phyloP scores from a whole-genome alignment of 768 basidiomycete species.

The Naganishia friedmannii region DNA sequence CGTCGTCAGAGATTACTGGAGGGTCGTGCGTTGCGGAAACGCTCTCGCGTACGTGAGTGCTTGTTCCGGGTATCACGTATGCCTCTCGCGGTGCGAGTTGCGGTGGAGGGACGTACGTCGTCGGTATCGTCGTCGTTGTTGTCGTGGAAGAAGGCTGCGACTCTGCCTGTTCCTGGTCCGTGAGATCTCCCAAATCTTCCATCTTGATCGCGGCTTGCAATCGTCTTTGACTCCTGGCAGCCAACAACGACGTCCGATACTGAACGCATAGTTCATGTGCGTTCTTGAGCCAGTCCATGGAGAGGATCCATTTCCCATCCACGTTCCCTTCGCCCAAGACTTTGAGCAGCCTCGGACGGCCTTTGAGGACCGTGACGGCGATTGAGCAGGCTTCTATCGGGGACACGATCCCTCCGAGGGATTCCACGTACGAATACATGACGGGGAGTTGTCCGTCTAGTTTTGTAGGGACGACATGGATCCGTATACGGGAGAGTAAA shows the following conservation, averaged over 20 bases:
- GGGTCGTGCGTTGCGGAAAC: neutral
- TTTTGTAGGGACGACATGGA: slow-evolving; percentile 47
- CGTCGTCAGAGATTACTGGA: slow-evolving; percentile 10
- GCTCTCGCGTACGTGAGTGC: neutral
- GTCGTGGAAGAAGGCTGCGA: neutral
- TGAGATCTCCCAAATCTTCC: slow-evolving; percentile 11
- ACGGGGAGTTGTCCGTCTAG: slow-evolving; percentile 38
- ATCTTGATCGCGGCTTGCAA: slow-evolving; percentile 12
- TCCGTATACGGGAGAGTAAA: slow-evolving; percentile 42
- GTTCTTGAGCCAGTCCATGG: slow-evolving; percentile 38
- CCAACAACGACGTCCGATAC: slow-evolving; percentile 22
- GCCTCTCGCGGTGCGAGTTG: slow-evolving; percentile 6
- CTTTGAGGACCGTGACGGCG: slow-evolving; percentile 42
- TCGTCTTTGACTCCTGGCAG: neutral
- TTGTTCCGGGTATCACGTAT: slow-evolving; percentile 14
- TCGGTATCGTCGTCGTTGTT: neutral
- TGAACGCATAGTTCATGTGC: slow-evolving; percentile 36
- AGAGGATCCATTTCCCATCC: slow-evolving; percentile 36
- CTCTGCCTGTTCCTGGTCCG: neutral
- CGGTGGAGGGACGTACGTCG: slow-evolving; percentile 14
- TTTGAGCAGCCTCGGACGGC: slow-evolving; percentile 39
- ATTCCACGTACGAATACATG: slow-evolving; percentile 41
- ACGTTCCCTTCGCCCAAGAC: slow-evolving; percentile 37
- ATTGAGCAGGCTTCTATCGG: slow-evolving; percentile 33
- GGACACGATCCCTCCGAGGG: slow-evolving; percentile 43